phyloP scores from a whole-genome alignment of 192 early-diverging fungal species.

The Coemansia sp. region DNA sequence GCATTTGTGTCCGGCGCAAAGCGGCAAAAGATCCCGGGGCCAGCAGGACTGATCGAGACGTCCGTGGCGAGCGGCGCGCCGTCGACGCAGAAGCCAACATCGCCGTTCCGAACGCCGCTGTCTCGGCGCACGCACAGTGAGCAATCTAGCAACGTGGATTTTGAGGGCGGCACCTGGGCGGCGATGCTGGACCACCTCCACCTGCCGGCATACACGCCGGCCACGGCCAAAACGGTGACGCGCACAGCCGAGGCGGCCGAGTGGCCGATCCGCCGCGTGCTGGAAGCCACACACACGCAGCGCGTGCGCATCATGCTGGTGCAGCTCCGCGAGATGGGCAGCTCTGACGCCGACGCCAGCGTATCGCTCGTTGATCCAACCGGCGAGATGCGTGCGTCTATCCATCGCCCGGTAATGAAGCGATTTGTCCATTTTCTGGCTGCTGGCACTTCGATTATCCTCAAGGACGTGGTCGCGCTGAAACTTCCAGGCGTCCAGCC shows the following conservation, averaged over 20 bases:
- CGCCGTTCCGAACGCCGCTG: constrained; percentile 32
- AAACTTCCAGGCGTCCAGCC: constrained; percentile 26
- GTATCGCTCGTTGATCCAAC: constrained; percentile 44
- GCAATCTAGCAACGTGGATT: constrained; percentile 24
- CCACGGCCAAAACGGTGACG: constrained; percentile 9
- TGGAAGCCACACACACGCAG: constrained; percentile 12
- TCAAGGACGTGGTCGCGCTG: constrained; percentile 33
- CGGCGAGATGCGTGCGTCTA: constrained; percentile 41
- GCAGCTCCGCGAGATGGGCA: constrained; percentile 33
- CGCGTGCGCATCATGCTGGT: constrained; percentile 35
- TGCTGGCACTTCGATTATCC: constrained; percentile 35
- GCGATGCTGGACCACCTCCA: constrained; percentile 36
- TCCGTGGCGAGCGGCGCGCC: not conserved
- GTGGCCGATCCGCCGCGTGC: constrained; percentile 32
- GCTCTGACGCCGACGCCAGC: constrained; percentile 27
- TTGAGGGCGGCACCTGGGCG: constrained; percentile 44
- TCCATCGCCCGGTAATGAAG: constrained; percentile 28
- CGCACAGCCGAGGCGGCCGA: constrained; percentile 5
- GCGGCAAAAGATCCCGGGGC: constrained; percentile 30
- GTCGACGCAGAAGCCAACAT: constrained; percentile 20
- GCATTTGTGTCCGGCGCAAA: not conserved
- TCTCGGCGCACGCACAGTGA: constrained; percentile 5
- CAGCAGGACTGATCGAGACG: constrained; percentile 21
- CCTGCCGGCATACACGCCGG: constrained; percentile 27
- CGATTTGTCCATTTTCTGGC: constrained; percentile 19